Conservation (phyloP, 768 basidiomycete genomes). For the Pleurotus sapidus region DNA sequence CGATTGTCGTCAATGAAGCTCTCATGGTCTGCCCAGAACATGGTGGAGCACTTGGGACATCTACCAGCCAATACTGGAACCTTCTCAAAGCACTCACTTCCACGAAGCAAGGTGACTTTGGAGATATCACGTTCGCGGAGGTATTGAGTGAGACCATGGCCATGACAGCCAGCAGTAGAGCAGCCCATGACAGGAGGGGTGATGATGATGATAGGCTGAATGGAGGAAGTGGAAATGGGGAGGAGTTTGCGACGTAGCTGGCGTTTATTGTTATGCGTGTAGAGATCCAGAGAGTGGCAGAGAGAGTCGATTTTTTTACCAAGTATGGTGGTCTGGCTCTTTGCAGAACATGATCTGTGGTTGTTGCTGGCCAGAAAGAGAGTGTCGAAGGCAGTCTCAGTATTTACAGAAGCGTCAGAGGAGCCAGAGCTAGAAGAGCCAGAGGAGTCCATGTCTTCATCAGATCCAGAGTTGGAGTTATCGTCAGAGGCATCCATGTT, state of each 20-base stretch:
- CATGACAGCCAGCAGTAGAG: neutral
- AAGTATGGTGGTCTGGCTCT: neutral
- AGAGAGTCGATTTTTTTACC: neutral
- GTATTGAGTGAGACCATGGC: neutral
- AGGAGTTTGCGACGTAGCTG: neutral
- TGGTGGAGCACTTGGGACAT: constrained; percentile 12
- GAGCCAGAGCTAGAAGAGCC: neutral
- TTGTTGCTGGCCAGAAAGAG: no score
- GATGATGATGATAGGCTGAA: neutral
- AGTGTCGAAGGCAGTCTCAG: no score
- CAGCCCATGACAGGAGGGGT: neutral
- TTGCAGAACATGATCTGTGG: no score
- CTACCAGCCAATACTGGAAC: constrained; percentile 13
- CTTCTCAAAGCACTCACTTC: constrained; percentile 1
- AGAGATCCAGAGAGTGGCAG: neutral
- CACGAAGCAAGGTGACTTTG: constrained; percentile 13
- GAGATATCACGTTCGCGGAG: constrained; percentile 8
- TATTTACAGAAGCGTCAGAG: no score
- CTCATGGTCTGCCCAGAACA: constrained; percentile 20
- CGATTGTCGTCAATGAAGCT: neutral
- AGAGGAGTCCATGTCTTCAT: neutral
- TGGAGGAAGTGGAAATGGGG: neutral
- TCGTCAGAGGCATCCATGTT: neutral
- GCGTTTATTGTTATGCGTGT: neutral
- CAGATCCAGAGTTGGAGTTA: neutral